These are phyloP conservation scores for Salvia miltiorrhiza DNA, from an alignment of 257 asterid genomes.

Conservation along the genomic window DNA sequence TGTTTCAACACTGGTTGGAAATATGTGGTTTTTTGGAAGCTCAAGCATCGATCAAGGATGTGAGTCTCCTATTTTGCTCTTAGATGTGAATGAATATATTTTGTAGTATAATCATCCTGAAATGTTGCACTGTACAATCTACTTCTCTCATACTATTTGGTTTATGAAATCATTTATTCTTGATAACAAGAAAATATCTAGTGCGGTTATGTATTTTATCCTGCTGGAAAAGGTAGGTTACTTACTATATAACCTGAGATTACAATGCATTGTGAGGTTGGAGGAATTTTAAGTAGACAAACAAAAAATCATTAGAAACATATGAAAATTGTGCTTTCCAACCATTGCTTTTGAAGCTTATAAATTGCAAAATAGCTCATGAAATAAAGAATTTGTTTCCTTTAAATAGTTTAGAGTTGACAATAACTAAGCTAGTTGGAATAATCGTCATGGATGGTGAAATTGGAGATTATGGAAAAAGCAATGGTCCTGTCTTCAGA, in stretches of 20 bases:
- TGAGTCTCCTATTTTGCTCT: conserved; percentile 43
- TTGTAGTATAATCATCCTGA: not conserved
- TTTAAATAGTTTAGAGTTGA: not conserved
- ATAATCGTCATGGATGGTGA: not conserved
- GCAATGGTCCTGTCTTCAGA: not conserved
- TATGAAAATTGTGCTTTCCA: conserved; percentile 3
- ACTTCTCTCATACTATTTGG: not conserved
- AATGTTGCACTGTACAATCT: not conserved
- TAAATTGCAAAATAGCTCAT: not conserved
- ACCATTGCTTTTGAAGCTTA: conserved; percentile 2
- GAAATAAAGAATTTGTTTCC: not conserved
- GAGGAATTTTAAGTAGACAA: not conserved
- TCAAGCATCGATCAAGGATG: conserved; percentile 71
- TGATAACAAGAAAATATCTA: not conserved
- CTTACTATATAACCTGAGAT: not conserved
- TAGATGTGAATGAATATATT: not conserved
- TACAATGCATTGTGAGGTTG: not conserved
- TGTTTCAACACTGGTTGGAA: conserved; percentile 81
- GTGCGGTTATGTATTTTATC: not conserved
- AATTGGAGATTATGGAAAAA: not conserved
- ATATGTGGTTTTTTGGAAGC: conserved; percentile 95
- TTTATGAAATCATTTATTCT: conserved; percentile 10
- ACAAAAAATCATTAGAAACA: not conserved
- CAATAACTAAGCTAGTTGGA: not conserved
- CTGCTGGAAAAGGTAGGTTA: not conserved